These are phyloP conservation scores for Mycena leptocephala DNA, from an alignment of 768 basidiomycete species.

Conservation along the genomic window DNA sequence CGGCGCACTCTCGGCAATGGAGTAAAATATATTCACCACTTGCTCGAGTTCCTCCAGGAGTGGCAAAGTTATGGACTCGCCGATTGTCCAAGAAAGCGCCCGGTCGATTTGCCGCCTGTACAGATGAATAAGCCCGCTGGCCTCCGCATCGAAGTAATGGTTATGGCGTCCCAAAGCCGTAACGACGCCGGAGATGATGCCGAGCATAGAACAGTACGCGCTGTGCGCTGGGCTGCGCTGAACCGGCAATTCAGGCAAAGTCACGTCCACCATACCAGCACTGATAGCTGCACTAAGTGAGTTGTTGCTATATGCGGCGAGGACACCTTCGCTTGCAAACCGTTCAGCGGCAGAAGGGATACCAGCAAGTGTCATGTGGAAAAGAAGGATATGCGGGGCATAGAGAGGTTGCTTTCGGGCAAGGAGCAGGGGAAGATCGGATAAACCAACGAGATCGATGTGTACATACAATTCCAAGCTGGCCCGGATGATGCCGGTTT, in stretches of 20 bases:
- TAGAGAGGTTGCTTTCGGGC: conserved; percentile 79
- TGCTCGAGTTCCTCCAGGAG: conserved; percentile 89
- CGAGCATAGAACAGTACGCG: conserved; percentile 89
- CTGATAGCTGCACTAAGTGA: conserved; percentile 84
- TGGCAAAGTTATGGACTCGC: conserved; percentile 82
- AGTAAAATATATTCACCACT: conserved; percentile 83
- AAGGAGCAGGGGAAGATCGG: conserved; percentile 76
- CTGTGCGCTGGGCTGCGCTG: conserved; percentile 87
- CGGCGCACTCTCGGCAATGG: conserved; percentile 75
- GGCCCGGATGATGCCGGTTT: conserved; percentile 82
- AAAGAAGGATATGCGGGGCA: conserved; percentile 83
- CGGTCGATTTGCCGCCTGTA: conserved; percentile 86
- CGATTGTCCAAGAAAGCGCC: conserved; percentile 87
- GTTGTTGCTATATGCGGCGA: conserved; percentile 89
- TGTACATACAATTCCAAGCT: conserved; percentile 84
- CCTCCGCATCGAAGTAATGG: conserved; percentile 89
- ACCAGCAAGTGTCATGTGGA: conserved; percentile 91
- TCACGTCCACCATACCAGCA: conserved; percentile 78
- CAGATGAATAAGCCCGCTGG: conserved; percentile 88
- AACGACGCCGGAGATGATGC: conserved; percentile 83
- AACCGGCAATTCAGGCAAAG: conserved; percentile 78
- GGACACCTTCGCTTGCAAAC: conserved; percentile 86
- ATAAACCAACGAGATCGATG: conserved; percentile 79
- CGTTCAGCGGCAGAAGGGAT: conserved; percentile 86
- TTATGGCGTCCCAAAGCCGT: conserved; percentile 74